Evolutionary conservation across 2,329 filamentous ascomycete species (phyloP).

Genomic region (Beauveria sp.): DNA sequence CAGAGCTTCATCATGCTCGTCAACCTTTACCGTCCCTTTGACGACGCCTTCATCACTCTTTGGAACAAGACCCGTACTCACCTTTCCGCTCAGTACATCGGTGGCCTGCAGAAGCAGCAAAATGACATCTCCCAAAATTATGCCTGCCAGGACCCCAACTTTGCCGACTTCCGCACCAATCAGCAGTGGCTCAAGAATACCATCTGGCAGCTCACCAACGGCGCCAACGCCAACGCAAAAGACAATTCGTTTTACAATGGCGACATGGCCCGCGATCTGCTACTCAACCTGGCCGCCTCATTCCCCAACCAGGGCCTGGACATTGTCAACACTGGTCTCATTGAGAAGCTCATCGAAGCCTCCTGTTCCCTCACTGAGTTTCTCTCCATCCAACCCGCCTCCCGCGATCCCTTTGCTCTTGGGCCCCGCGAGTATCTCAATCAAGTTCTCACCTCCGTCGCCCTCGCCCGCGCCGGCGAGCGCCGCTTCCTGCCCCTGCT

Average conservation of each 20-base stretch:
- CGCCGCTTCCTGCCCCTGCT: conserved; percentile 71
- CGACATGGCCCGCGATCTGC: conserved; percentile 54
- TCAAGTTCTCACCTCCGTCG: conserved; percentile 59
- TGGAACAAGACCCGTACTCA: conserved; percentile 60
- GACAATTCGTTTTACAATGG: conserved; percentile 53
- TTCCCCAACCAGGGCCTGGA: conserved; percentile 69
- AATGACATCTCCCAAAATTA: conserved; percentile 45
- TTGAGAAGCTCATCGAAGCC: conserved; percentile 75
- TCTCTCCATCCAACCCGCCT: conserved; percentile 55
- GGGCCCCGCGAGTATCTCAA: conserved; percentile 69
- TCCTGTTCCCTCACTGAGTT: conserved; percentile 67
- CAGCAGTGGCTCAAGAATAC: conserved; percentile 60
- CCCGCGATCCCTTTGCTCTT: conserved; percentile 53
- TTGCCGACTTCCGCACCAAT: conserved; percentile 48
- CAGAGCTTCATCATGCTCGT: conserved; percentile 53
- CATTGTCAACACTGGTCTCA: conserved; percentile 64
- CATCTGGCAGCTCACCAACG: conserved; percentile 55
- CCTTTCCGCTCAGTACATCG: conserved; percentile 49
- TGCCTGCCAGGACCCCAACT: conserved; percentile 45
- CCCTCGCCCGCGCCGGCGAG: conserved; percentile 65
- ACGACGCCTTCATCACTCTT: conserved; percentile 53
- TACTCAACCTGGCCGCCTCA: conserved; percentile 59
- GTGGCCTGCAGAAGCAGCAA: conserved; percentile 54
- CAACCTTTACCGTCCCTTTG: conserved; percentile 57
- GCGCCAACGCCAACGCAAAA: conserved; percentile 35